These are phyloP conservation scores for Aspergillus flavus DNA, from an alignment of 2,329 filamentous ascomycete species.

Conservation along the genomic window DNA sequence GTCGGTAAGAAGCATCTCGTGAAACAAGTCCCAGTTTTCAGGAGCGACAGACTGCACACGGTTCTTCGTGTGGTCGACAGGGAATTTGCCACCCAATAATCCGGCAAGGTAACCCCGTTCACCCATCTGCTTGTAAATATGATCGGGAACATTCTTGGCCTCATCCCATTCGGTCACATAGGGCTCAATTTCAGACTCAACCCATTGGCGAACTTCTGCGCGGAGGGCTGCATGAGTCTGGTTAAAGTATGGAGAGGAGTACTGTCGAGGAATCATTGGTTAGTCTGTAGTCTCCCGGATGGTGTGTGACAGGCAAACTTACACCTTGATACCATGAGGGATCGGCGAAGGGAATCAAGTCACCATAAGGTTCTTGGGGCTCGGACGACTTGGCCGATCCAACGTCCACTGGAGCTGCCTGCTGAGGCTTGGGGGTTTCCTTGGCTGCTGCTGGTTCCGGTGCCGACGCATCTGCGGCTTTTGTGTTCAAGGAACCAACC, in stretches of 20 bases:
- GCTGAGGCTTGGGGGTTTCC: conserved; percentile 59
- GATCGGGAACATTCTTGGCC: conserved; percentile 82
- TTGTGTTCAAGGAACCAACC: conserved; percentile 78
- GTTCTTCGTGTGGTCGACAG: conserved; percentile 70
- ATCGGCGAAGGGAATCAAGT: conserved; percentile 87
- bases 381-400: conserved; percentile 62
- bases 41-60: conserved; percentile 75
- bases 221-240: conserved; percentile 89
- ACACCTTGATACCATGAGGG: conserved; percentile 94
- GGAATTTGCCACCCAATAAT: conserved; percentile 78
- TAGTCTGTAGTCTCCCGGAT: neutral
- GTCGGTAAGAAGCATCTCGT: conserved; percentile 93
- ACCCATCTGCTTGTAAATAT: conserved; percentile 95
- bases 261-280: conserved; percentile 54
- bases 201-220: conserved; percentile 87
- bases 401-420: conserved; percentile 49
- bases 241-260: conserved; percentile 96
- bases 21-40: conserved; percentile 97
- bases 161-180: conserved; percentile 97
- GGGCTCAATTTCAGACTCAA: conserved; percentile 86
- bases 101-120: conserved; percentile 89
- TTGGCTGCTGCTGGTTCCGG: conserved; percentile 54
- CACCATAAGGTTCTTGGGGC: conserved; percentile 80
- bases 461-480: conserved; percentile 59
- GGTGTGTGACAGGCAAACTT: conserved; percentile 43